Evolutionary conservation across 371 early-diverging fungal species (phyloP), one percentile per base, ranked within the genome.

Genomic region (Mucor plumbeus): DNA sequence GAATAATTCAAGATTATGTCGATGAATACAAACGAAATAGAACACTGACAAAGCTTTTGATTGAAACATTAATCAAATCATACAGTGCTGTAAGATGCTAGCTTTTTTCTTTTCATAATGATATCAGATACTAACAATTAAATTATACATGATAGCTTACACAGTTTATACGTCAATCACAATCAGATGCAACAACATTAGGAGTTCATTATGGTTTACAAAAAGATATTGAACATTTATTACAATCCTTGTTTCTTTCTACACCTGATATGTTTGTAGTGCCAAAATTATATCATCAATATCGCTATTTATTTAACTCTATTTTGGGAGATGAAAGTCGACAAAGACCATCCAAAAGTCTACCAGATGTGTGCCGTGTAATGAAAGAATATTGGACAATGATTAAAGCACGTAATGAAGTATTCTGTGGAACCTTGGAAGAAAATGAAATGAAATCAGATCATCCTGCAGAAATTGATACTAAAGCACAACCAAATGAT

Each of bases 181-280:
- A 35, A 14, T 62, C 68, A 50, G 73, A 70, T n/a, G 54, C 62
- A 47, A 71, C 31, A n/a, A 7, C 59, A 41, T 53, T 65, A 21
- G 75, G 71, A 43, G 68, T 80, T 6, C 79, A 84, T 61, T 65
- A 72, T 11, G 82, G 83, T 15, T 73, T 86, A 38, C 74, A 83
- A 64, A 67, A 69, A 62, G 85, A 86, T 61, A 83, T 89, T 50
- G 85, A 86, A 55, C 78, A 78, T 39, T 70, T 85, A 65, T 62
- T 89, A 5, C 88, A 87, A 76, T 85, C 85, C 4, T 65, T 88
- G 33, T 88, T 89, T 59, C 67, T 88, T 1, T 87, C 90, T 0
- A 82, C 84, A 6, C 90, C 90, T 5, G 90, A 89, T 38, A 84
- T 87, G 79, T 89, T 89, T 82, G 87, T 89, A 10, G 77, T 85